These are phyloP conservation scores for Acanthamoeba rhysodes DNA, from an alignment of 208 protist genomes.

Conservation along the genomic window DNA sequence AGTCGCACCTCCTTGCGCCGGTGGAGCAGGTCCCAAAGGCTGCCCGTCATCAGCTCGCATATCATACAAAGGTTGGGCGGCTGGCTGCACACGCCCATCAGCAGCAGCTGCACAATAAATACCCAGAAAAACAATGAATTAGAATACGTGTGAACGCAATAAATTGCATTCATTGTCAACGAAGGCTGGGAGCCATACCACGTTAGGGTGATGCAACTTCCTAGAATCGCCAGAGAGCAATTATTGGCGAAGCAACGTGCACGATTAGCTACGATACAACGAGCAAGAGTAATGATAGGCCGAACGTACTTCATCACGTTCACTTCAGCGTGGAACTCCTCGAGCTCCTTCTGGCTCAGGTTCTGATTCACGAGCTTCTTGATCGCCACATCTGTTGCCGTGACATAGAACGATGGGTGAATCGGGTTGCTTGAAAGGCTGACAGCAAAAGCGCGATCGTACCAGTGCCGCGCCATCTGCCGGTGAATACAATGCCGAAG, in stretches of 20 bases:
- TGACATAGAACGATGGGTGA: not conserved
- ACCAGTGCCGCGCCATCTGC: slow-evolving; percentile 60
- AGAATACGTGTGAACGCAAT: not conserved
- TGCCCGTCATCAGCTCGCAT: slow-evolving; percentile 72
- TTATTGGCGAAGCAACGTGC: no score
- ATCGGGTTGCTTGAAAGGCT: not conserved
- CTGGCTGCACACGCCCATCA: slow-evolving; percentile 72
- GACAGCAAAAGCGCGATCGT: not conserved
- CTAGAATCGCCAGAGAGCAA: slow-evolving; percentile 32
- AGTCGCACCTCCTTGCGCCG: slow-evolving; percentile 45
- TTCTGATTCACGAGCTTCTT: slow-evolving; percentile 76
- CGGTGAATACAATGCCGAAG: slow-evolving; percentile 66
- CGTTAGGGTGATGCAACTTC: slow-evolving; percentile 74
- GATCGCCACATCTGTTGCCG: slow-evolving; percentile 45
- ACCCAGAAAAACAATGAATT: not conserved
- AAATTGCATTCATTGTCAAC: not conserved
- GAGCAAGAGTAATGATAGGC: not conserved
- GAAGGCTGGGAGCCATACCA: slow-evolving; percentile 12
- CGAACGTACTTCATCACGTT: slow-evolving; percentile 74
- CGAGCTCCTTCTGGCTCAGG: slow-evolving; percentile 69
- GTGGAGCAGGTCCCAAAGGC: slow-evolving; percentile 72
- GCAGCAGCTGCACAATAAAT: slow-evolving; percentile 29
- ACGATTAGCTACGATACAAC: not conserved
- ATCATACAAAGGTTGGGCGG: slow-evolving; percentile 77
- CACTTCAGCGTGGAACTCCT: slow-evolving; percentile 74